phyloP scores from a whole-genome alignment of 108 stramenopile species.

The Pseudonitzschia multistriata region DNA sequence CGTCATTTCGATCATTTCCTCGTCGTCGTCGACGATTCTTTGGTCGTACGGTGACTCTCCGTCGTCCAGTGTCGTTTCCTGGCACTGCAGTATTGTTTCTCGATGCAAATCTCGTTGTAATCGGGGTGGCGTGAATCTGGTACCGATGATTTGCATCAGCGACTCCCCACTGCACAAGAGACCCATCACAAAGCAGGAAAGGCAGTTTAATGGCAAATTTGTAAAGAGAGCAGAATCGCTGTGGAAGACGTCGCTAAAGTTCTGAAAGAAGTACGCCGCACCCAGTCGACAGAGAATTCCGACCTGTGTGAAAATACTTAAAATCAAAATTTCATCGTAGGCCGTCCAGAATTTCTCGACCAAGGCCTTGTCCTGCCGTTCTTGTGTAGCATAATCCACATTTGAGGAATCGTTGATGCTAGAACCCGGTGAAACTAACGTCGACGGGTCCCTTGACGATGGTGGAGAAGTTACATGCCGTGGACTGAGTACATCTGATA shows the following conservation, averaged over 20 bases:
- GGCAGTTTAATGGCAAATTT: constrained; percentile 74
- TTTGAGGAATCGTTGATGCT: not conserved
- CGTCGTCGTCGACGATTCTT: constrained; percentile 6
- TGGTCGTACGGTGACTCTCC: constrained; percentile 5
- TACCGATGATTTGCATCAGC: constrained; percentile 49
- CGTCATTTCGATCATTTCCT: not conserved
- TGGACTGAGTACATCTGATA: not conserved
- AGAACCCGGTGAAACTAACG: not conserved
- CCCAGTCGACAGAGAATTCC: constrained; percentile 73
- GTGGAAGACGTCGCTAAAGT: constrained; percentile 61
- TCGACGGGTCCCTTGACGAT: not conserved
- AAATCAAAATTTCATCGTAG: constrained; percentile 78
- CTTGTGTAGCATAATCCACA: constrained; percentile 15
- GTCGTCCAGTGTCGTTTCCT: not conserved
- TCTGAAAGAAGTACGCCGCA: constrained; percentile 59
- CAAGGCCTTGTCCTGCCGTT: constrained; percentile 42
- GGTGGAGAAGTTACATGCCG: not conserved
- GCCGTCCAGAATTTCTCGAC: constrained; percentile 69
- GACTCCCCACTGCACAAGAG: constrained; percentile 68
- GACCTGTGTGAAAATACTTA: constrained; percentile 67
- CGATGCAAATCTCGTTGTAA: constrained; percentile 38
- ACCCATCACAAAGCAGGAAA: constrained; percentile 76
- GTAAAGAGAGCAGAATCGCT: constrained; percentile 67
- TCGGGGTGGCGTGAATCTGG: constrained; percentile 43
- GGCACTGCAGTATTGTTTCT: constrained; percentile 9